Evolutionary conservation across 2,329 filamentous ascomycete genomes (phyloP).

Genomic region (Metarhizium rileyi): DNA sequence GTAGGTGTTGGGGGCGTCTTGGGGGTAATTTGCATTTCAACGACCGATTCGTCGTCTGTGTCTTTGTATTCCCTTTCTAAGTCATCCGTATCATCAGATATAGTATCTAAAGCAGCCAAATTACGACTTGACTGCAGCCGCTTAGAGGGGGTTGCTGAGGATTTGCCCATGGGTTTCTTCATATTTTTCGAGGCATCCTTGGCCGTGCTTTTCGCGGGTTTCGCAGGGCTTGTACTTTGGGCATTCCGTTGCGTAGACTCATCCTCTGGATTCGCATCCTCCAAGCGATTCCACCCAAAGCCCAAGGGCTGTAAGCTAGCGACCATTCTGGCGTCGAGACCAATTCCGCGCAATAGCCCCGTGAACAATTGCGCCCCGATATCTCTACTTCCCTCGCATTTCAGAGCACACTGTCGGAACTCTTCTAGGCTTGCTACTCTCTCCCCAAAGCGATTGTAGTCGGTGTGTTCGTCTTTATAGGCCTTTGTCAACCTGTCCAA

Average conservation of each 20-base stretch:
- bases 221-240: conserved; percentile 8
- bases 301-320: conserved; percentile 78
- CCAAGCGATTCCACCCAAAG: conserved; percentile 81
- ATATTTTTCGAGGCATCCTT: conserved; percentile 9
- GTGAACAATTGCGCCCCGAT: conserved; percentile 85
- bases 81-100: conserved; percentile 33
- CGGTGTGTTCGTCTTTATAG: conserved; percentile 52
- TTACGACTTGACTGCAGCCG: background rate
- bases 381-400: conserved; percentile 74
- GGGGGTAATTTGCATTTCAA: conserved; percentile 40
- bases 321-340: conserved; percentile 74
- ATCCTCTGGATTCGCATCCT: conserved; percentile 52
- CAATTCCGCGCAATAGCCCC: conserved; percentile 68
- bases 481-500: conserved; percentile 65
- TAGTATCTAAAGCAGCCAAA: background rate
- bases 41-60: conserved; percentile 48
- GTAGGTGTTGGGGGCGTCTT: conserved; percentile 26
- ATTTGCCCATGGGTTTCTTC: conserved; percentile 4
- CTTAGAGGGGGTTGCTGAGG: background rate
- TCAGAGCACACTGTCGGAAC: conserved; percentile 59
- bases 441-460: conserved; percentile 65
- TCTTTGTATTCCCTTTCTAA: conserved; percentile 30
- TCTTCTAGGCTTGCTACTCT: conserved; percentile 54
- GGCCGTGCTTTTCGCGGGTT: conserved; percentile 3
- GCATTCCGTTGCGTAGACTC: background rate